phyloP scores from a whole-genome alignment of 2,329 filamentous ascomycete genomes.

The Exophiala alcalophila region DNA sequence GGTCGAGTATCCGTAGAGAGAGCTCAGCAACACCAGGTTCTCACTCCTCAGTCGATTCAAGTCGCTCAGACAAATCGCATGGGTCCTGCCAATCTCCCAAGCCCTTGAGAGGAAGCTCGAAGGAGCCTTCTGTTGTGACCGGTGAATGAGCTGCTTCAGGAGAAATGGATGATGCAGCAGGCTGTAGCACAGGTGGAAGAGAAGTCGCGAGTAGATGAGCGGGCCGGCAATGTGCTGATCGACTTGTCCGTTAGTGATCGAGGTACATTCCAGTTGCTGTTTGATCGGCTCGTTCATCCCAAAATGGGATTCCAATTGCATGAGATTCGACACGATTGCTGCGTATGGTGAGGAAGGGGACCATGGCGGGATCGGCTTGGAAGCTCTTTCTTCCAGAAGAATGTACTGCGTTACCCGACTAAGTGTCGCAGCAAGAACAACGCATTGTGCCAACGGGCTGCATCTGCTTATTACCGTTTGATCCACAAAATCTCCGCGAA shows the following conservation, averaged over 20 bases:
- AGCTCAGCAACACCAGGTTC: no score
- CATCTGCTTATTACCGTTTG: neutral
- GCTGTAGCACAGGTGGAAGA: conserved; percentile 39
- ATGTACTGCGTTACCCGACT: conserved; percentile 17
- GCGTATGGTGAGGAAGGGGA: conserved; percentile 13
- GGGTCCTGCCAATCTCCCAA: no score
- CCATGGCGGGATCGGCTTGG: conserved; percentile 4
- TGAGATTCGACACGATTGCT: conserved; percentile 13
- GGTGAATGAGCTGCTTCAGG: conserved; percentile 31
- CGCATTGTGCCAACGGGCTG: conserved; percentile 1
- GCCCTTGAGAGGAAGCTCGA: conserved; percentile 36
- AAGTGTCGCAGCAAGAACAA: conserved; percentile 11
- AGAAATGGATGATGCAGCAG: conserved; percentile 39
- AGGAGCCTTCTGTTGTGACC: conserved; percentile 32
- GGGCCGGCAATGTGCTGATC: conserved; percentile 32
- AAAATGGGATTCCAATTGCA: conserved; percentile 12
- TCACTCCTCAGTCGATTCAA: no score
- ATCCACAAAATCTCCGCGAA: neutral
- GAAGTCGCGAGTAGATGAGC: conserved; percentile 34
- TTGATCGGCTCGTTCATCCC: conserved; percentile 2
- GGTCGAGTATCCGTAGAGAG: no score
- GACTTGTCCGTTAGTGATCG: conserved; percentile 8
- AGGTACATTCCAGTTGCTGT: neutral
- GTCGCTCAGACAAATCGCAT: no score
- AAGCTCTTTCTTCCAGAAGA: conserved; percentile 12